Evolutionary conservation across 2,329 filamentous ascomycete species (phyloP), one percentile per base, ranked within the genome.

Genomic region (Calonectria pteridis): DNA sequence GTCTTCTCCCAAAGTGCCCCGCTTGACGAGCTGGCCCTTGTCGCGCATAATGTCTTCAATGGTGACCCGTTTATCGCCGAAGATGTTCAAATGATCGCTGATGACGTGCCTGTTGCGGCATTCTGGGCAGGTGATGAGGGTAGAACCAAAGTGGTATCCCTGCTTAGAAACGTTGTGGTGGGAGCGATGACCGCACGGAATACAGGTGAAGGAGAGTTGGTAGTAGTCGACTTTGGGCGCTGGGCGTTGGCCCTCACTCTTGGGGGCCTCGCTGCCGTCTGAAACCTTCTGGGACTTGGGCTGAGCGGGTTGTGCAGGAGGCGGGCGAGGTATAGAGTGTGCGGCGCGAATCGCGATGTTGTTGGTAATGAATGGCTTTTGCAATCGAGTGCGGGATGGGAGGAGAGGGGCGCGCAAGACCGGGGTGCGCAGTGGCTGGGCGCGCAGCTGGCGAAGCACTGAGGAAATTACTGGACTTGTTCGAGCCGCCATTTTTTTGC

Each of bases 91-190:
- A 84, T 99, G 94, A 84, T 99, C 97, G 81, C 92, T 94, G 80
- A 99, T 98, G 77, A 99, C 86, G 86, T 99, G 97, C 29, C 95
- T 91, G 82, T 95, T 96, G 81, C 93, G 92, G 85, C 97, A 99
- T 4, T 88, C 87, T 0, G 97, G 96, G 83, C 97, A 99, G 40
- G 93, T 93, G 77, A 98, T 96, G 71, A 99, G 88, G 6, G 97
- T 93, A 1, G 95, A 96, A 43, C 97, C 97, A 76, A 93, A 89
- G 85, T 98, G 96, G 83, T 99, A 99, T 37, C 95, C 97, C 82
- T 98, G 97, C 85, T 98, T 98, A 35, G 95, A 95, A 79, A 99
- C 89, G 65, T 90, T 90, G 86, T 99, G 97, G 16, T 92, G 90
- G n/a, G 95, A 97, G 72, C 96, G 93, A 43, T 90, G 87, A 58